Conservation (phyloP, 1,284 basidiomycete species). For the Ganoderma sp. region DNA sequence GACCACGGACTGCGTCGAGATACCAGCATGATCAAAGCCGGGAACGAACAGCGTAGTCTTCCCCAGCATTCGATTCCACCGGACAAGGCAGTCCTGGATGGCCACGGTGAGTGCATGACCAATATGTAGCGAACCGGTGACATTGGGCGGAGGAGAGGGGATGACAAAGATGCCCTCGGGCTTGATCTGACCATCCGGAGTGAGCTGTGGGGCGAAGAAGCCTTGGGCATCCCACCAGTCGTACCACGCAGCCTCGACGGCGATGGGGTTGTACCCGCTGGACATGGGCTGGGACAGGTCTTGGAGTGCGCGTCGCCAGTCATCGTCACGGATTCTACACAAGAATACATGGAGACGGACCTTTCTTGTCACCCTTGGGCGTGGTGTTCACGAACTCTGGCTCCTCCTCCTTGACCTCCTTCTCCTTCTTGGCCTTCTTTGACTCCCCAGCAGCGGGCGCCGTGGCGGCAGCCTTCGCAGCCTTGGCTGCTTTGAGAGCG, state of each 20-base stretch:
- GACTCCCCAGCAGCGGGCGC: conserved; percentile 51
- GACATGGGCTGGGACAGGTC: conserved; percentile 91
- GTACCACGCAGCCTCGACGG: conserved; percentile 97
- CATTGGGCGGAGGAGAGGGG: conserved; percentile 96
- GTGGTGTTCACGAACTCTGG: conserved; percentile 85
- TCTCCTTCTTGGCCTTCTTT: conserved; percentile 80
- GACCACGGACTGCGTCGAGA: conserved; percentile 98
- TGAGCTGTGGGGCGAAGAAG: conserved; percentile 86
- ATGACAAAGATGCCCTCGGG: conserved; percentile 84
- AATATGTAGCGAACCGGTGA: conserved; percentile 96
- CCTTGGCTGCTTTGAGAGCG: conserved; percentile 80
- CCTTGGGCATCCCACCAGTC: conserved; percentile 96
- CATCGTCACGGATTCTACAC: conserved; percentile 1
- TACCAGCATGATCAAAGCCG: conserved; percentile 98
- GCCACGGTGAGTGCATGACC: conserved; percentile 95
- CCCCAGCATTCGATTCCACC: conserved; percentile 98
- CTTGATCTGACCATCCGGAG: conserved; percentile 60
- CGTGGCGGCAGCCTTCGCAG: conserved; percentile 55
- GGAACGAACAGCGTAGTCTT: conserved; percentile 92
- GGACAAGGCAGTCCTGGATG: conserved; percentile 88
- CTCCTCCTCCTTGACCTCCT: conserved; percentile 69
- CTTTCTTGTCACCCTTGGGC: conserved; percentile 90
- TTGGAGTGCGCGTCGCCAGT: conserved; percentile 40
- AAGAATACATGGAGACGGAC: conserved; percentile 46
- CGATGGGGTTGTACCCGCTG: conserved; percentile 91